phyloP scores from a whole-genome alignment of 2,329 filamentous ascomycete species.

The Cladorrhinum sp. region DNA sequence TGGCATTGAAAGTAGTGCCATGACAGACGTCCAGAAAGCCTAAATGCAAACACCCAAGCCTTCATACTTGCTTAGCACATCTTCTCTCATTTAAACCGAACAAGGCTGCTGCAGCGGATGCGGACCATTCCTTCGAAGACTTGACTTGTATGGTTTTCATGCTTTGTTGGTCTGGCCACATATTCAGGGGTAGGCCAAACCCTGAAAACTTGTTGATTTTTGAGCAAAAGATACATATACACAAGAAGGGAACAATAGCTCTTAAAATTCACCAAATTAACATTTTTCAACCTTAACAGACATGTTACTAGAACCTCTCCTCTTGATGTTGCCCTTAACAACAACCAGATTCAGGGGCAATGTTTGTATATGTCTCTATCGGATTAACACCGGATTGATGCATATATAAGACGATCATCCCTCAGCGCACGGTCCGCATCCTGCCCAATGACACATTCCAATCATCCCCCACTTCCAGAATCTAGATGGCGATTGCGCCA shows the following conservation, averaged over 20 bases:
- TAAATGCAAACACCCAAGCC: neutral
- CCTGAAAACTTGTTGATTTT: neutral
- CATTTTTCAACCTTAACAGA: neutral
- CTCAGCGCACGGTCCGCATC: constrained; percentile 4
- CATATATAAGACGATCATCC: constrained; percentile 1
- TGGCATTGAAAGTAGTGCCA: too few species aligned
- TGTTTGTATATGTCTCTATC: constrained; percentile 6
- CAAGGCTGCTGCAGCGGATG: too few species aligned
- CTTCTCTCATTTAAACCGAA: too few species aligned
- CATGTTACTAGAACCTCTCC: neutral
- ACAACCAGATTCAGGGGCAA: constrained; percentile 1
- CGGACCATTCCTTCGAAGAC: neutral
- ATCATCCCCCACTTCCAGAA: neutral
- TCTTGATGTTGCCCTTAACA: neutral
- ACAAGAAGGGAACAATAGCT: neutral
- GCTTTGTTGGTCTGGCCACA: too few species aligned
- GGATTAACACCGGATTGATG: neutral
- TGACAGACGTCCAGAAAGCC: too few species aligned
- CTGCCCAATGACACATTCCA: neutral
- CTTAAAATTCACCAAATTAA: neutral
- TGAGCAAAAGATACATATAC: neutral
- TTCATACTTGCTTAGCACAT: too few species aligned
- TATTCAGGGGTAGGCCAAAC: neutral
- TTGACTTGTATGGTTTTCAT: neutral
- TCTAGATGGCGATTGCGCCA: constrained; percentile 15